Base-by-base conservation (phyloP, 2,329 filamentous ascomycete genomes). In the Aspergillus ochraceus region DNA sequence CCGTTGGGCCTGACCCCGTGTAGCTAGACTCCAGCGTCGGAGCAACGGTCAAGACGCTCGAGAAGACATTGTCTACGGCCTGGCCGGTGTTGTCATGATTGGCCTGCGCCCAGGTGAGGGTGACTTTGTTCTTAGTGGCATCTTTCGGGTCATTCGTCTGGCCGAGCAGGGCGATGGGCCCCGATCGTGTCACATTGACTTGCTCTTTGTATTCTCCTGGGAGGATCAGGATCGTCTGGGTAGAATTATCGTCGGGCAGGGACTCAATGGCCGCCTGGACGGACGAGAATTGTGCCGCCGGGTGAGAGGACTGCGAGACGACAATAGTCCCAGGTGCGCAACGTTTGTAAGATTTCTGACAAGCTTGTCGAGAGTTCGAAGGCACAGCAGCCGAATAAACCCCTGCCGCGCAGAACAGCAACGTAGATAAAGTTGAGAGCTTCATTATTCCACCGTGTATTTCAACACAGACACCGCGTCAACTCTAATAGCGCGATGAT, bases 141-240 rank as follows among this genome's bases (percentile, higher is more conserved):
- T 81, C 76, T 14, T 80, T 78, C 3, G 83, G 80, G 2, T 71
- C 65, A n/a, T 72, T 66, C 1, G 82, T 85, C 61, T 85, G 79
- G n/a, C 86, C 87, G 0, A 89, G 79, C 6, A 89, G 77, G 29
- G 85, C 87, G 6, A 89, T 75, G 0, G 87, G 86, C 0, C 83
- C 86, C 1, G 77, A 72, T 1, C 87, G 84, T 4, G 87, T 89
- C 60, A 89, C 79, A 64, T 90, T 90, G 61, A 90, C 74, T 72
- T 88, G 86, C 67, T 89, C 87, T 1, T 77, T 83, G 66, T 89
- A 89, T 60, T 79, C 80, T 0, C 87, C 87, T 0, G 85, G 79
- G 0, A 83, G 80, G 50, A 89, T 82, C 12, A 89, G 79, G 64
- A 90, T 88, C 19, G 80, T 80, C 58, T 83, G 77, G 0, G 80